Evolutionary conservation across 441 rosid genomes (phyloP).

Genomic region (Corymbia citriodora): DNA sequence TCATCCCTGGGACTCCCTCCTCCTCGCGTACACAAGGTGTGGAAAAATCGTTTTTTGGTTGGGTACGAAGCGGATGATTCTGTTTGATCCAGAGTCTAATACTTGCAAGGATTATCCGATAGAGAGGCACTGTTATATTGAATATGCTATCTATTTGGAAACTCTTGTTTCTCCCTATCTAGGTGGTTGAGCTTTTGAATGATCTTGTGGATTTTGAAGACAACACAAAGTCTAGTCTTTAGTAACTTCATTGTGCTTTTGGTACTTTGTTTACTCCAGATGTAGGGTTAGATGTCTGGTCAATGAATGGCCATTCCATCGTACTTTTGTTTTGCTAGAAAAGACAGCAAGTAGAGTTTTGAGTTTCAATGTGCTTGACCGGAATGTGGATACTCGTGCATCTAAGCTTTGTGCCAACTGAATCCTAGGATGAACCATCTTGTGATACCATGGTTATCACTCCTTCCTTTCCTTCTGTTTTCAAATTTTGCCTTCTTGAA

Average conservation of each 20-base stretch:
- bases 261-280: background rate
- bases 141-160: background rate
- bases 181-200: background rate
- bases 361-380: background rate
- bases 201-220: background rate
- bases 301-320: background rate
- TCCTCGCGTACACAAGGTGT: background rate
- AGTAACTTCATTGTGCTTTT: background rate
- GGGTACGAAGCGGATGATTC: fast-evolving
- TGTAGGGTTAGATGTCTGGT: background rate
- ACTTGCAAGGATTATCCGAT: background rate
- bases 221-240: background rate
- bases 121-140: fast-evolving
- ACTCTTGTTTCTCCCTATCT: background rate
- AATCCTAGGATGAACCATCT: background rate
- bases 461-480: no score
- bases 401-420: background rate
- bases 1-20: background rate
- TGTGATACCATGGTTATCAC: background rate
- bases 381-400: background rate
- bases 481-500: background rate
- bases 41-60: background rate
- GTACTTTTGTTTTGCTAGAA: background rate
- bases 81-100: background rate
- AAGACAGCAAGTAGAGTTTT: background rate